Evolutionary conservation across 2,329 filamentous ascomycete genomes (phyloP).

Genomic region (Aspergillus flavus): DNA sequence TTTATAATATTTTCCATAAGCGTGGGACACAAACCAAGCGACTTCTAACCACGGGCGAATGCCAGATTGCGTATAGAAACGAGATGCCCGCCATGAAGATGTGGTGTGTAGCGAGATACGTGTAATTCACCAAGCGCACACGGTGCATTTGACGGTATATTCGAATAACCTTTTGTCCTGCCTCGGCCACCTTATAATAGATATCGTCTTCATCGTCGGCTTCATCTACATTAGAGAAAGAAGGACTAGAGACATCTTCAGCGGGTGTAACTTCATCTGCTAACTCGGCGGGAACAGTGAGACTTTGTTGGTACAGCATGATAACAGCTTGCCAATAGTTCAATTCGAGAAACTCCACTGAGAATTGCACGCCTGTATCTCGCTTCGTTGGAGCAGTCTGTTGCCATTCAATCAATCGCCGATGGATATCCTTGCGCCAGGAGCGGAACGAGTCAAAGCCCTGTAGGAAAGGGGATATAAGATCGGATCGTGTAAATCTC

Average conservation of each 20-base stretch:
- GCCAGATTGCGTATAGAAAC: conserved; percentile 96
- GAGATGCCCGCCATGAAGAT: conserved; percentile 95
- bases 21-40: conserved; percentile 66
- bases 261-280: conserved; percentile 71
- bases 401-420: conserved; percentile 83
- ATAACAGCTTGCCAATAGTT: conserved; percentile 99
- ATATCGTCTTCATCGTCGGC: conserved; percentile 82
- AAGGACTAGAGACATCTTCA: conserved; percentile 61
- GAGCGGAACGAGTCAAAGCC: conserved; percentile 82
- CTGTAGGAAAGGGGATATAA: conserved; percentile 82
- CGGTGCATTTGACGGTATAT: conserved; percentile 89
- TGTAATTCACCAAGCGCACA: conserved; percentile 89
- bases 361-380: conserved; percentile 86
- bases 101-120: conserved; percentile 92
- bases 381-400: conserved; percentile 73
- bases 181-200: conserved; percentile 92
- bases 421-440: conserved; percentile 87
- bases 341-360: conserved; percentile 84
- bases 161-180: conserved; percentile 87
- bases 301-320: conserved; percentile 89
- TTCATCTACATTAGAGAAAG: conserved; percentile 48
- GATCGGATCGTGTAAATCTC: conserved; percentile 73
- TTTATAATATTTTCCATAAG: no score
- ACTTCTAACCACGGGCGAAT: conserved; percentile 84
- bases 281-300: conserved; percentile 82